A percentile compares a stretch with the other conserved stretches of the same genome.
phyloP scores from a whole-genome alignment of 192 early-diverging fungal genomes.

The Dimargaris cristalligena region DNA sequence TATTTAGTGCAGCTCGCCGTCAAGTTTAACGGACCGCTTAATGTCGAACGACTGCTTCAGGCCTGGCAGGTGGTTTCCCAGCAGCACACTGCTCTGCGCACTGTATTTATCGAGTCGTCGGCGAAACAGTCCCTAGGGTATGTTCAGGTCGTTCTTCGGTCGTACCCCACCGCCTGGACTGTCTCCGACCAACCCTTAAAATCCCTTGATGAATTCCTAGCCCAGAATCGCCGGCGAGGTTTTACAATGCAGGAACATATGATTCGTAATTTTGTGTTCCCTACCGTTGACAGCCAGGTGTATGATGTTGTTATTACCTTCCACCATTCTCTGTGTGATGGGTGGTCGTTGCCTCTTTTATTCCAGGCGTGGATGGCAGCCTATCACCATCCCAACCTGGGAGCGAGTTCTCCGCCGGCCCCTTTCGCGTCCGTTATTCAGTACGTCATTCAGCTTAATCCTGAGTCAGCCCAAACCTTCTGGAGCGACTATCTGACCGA shows the following conservation, averaged over 20 bases:
- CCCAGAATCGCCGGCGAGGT: too few relatives aligned
- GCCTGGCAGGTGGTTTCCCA: background rate
- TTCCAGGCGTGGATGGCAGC: background rate
- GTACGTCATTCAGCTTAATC: too few relatives aligned
- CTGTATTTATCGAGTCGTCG: slow-evolving; percentile 2
- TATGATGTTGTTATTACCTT: background rate
- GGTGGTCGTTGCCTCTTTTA: background rate
- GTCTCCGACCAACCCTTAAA: background rate
- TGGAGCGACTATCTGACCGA: background rate
- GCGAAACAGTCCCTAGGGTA: background rate
- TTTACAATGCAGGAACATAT: background rate
- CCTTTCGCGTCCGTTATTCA: too few relatives aligned
- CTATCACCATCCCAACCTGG: background rate
- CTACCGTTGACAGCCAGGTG: background rate
- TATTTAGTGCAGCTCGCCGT: background rate
- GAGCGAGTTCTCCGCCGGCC: too few relatives aligned
- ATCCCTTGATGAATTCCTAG: too few relatives aligned
- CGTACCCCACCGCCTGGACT: background rate
- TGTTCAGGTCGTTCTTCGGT: slow-evolving; percentile 1
- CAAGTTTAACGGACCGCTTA: background rate
- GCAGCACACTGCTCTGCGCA: background rate
- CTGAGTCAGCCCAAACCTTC: background rate
- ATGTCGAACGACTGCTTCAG: background rate
- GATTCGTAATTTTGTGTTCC: background rate
- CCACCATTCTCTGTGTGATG: slow-evolving; percentile 4